These are phyloP conservation scores for Yamadazyma membranifaciens DNA, from an alignment of 1,139 yeast genomes.

Conservation along the genomic window DNA sequence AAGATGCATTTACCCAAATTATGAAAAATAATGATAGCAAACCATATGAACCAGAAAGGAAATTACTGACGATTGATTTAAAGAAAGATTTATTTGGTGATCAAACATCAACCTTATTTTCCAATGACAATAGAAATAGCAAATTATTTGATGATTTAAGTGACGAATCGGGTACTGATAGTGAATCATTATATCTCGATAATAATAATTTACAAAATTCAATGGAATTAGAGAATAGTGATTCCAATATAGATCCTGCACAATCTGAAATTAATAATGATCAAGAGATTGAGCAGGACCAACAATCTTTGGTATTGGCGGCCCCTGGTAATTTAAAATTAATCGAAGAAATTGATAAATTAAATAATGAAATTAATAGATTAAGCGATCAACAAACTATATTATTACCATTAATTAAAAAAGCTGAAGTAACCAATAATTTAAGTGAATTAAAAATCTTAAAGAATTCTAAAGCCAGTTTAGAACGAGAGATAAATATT, in stretches of 20 bases:
- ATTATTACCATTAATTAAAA: slow-evolving; percentile 62
- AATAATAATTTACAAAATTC: slow-evolving; percentile 15
- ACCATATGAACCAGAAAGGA: slow-evolving; percentile 18
- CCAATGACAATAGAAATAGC: slow-evolving; percentile 19
- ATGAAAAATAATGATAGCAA: slow-evolving; percentile 32
- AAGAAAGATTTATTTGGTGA: slow-evolving; percentile 37
- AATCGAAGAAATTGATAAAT: slow-evolving; percentile 60
- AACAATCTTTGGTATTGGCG: slow-evolving; percentile 42
- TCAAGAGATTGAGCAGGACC: slow-evolving; percentile 8
- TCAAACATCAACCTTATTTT: slow-evolving; percentile 21
- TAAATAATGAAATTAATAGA: slow-evolving; percentile 58
- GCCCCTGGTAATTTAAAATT: slow-evolving; percentile 70
- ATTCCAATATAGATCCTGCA: not conserved
- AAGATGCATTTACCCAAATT: slow-evolving; percentile 67
- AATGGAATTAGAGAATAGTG: slow-evolving; percentile 8
- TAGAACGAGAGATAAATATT: slow-evolving; percentile 66
- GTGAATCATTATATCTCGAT: slow-evolving; percentile 27
- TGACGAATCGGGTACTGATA: slow-evolving; percentile 35
- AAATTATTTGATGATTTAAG: slow-evolving; percentile 36
- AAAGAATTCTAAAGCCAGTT: slow-evolving; percentile 60
- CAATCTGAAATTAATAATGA: slow-evolving; percentile 7
- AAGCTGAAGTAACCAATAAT: slow-evolving; percentile 83
- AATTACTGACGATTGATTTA: slow-evolving; percentile 12
- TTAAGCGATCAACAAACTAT: slow-evolving; percentile 63
- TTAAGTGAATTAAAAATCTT: slow-evolving; percentile 65